phyloP scores from a whole-genome alignment of 2,329 filamentous ascomycete genomes.

The Cladophialophora immunda region DNA sequence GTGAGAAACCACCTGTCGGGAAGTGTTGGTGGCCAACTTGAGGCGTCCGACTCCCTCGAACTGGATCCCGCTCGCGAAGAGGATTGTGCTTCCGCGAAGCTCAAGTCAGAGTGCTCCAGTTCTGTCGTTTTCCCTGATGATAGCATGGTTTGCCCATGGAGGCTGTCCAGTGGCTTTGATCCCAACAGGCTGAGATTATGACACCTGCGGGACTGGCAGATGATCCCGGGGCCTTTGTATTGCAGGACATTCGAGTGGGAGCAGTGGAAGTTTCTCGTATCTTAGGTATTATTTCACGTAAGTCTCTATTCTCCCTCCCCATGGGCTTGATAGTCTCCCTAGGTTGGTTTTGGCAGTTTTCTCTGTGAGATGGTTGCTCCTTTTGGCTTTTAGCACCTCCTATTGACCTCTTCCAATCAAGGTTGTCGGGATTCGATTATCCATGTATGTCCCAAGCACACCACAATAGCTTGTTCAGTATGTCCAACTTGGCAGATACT shows the following conservation, averaged over 20 bases:
- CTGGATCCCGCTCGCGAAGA: not conserved
- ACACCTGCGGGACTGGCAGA: not conserved
- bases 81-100: not conserved
- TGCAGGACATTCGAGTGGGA: not conserved
- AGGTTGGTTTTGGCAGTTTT: too few relatives aligned
- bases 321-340: not conserved
- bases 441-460: too few relatives aligned
- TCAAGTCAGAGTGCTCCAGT: not conserved
- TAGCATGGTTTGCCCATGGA: not conserved
- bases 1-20: not conserved
- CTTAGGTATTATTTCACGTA: not conserved
- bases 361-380: not conserved
- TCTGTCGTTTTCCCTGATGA: not conserved
- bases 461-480: too few relatives aligned
- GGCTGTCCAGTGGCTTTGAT: not conserved
- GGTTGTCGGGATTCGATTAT: too few relatives aligned
- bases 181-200: not conserved
- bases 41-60: not conserved
- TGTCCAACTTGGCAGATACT: too few relatives aligned
- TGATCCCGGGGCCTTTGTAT: not conserved
- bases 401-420: too few relatives aligned
- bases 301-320: not conserved
- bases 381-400: not conserved
- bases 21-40: not conserved
- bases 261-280: not conserved